phyloP scores from a whole-genome alignment of 768 basidiomycete species.

The Cystofilobasidium ferigula region DNA sequence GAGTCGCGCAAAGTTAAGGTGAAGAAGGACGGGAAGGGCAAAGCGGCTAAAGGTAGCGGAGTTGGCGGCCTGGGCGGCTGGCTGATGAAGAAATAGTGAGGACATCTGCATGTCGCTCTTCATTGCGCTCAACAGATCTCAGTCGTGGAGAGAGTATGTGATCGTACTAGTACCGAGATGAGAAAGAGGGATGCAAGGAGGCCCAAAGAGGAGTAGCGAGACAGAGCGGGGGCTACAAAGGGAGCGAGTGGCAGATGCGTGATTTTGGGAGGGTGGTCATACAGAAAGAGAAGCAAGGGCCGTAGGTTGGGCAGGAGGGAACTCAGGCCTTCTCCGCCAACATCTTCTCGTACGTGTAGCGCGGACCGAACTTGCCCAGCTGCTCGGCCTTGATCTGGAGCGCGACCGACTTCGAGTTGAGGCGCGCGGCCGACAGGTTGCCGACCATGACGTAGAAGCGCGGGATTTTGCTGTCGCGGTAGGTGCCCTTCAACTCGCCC shows the following conservation, averaged over 20 bases:
- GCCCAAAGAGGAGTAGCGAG: too few species aligned
- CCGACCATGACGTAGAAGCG: conserved; percentile 31
- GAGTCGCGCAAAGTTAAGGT: not conserved
- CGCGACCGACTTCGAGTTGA: conserved; percentile 31
- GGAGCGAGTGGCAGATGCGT: too few species aligned
- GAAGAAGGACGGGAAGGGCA: not conserved
- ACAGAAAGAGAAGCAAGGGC: too few species aligned
- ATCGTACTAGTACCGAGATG: too few species aligned
- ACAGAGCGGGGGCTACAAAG: too few species aligned
- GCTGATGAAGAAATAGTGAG: not conserved
- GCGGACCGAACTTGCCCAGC: conserved; percentile 30
- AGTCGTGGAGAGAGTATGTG: too few species aligned
- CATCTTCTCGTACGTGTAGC: conserved; percentile 22
- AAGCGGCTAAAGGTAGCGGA: not conserved
- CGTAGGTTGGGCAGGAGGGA: too few species aligned
- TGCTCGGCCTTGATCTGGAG: conserved; percentile 31
- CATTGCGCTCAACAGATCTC: too few species aligned
- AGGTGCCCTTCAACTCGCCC: conserved; percentile 29
- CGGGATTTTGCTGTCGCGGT: conserved; percentile 24
- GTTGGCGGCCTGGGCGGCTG: conserved; percentile 3
- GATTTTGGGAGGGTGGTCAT: too few species aligned
- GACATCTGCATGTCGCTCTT: too few species aligned
- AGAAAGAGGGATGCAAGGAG: too few species aligned
- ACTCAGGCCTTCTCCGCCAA: not conserved
- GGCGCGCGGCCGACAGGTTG: conserved; percentile 30